Conservation (phyloP, 2,329 filamentous ascomycete genomes). For the Stenocarpella maydis region DNA sequence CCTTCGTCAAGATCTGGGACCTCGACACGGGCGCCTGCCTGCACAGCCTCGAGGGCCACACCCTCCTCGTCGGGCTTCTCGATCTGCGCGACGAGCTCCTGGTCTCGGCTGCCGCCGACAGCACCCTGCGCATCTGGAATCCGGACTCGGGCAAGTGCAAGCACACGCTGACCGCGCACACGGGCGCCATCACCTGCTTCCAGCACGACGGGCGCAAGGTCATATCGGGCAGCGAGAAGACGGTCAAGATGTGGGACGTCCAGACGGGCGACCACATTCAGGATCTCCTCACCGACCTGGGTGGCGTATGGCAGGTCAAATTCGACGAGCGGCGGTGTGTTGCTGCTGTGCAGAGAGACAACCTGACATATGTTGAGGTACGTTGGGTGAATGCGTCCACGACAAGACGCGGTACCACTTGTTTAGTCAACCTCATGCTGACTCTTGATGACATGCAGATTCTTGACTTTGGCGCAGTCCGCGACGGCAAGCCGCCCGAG, state of each 20-base stretch:
- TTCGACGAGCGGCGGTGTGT: slow-evolving; percentile 96
- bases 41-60: slow-evolving; percentile 91
- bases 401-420: too few relatives aligned
- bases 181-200: slow-evolving; percentile 97
- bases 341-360: slow-evolving; percentile 92
- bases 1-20: slow-evolving; percentile 97
- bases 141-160: slow-evolving; percentile 91
- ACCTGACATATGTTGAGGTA: slow-evolving; percentile 95
- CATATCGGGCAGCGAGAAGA: slow-evolving; percentile 94
- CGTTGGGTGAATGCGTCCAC: slow-evolving; percentile 43
- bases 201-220: slow-evolving; percentile 97
- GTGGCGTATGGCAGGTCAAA: slow-evolving; percentile 98
- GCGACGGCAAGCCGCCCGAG: slow-evolving; percentile 82
- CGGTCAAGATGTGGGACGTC: slow-evolving; percentile 98
- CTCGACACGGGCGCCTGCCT: slow-evolving; percentile 84
- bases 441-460: slow-evolving; percentile 67
- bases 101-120: slow-evolving; percentile 94
- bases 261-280: slow-evolving; percentile 90
- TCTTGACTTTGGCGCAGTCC: slow-evolving; percentile 92
- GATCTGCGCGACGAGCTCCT: slow-evolving; percentile 89
- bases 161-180: slow-evolving; percentile 90
- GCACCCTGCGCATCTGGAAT: slow-evolving; percentile 95
- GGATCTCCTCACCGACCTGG: slow-evolving; percentile 90
- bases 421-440: neutral
- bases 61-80: slow-evolving; percentile 87